A percentile compares a stretch with the other conserved stretches of the same genome.
phyloP scores from a whole-genome alignment of 257 asterid genomes.

The Rhazya stricta region DNA sequence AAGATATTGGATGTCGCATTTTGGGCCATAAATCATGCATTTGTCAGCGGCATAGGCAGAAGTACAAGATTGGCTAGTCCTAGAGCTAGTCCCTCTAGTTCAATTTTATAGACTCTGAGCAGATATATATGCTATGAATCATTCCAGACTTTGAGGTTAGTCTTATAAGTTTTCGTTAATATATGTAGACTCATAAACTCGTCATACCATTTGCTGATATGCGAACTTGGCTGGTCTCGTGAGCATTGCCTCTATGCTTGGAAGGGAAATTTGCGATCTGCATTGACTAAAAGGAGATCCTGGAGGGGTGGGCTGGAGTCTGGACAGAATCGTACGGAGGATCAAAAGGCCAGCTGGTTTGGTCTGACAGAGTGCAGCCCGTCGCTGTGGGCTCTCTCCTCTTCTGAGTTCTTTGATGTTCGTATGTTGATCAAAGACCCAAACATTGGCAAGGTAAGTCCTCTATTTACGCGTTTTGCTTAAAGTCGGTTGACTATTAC shows the following conservation, averaged over 20 bases:
- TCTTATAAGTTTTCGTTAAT: too few relatives aligned
- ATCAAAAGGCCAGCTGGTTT: neutral
- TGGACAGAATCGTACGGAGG: slow-evolving; percentile 6
- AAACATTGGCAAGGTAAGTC: neutral
- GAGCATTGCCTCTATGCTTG: too few relatives aligned
- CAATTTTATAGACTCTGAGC: neutral
- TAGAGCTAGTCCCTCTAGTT: neutral
- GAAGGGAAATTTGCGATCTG: too few relatives aligned
- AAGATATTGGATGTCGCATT: neutral
- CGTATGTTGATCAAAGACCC: neutral
- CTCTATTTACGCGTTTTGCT: neutral
- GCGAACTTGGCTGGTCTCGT: too few relatives aligned
- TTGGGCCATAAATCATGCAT: slow-evolving; percentile 6
- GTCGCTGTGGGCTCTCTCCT: neutral
- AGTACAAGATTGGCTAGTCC: neutral
- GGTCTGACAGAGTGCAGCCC: neutral
- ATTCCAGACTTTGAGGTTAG: too few relatives aligned
- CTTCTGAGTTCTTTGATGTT: too few relatives aligned
- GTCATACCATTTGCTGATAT: too few relatives aligned
- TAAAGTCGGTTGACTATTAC: neutral
- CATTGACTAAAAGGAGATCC: too few relatives aligned
- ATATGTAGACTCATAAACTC: too few relatives aligned
- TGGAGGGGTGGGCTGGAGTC: neutral
- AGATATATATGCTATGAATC: neutral
- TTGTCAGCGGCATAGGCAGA: neutral